Evolutionary conservation across 257 asterid species (phyloP).

Genomic region (Solanum arcanum): DNA sequence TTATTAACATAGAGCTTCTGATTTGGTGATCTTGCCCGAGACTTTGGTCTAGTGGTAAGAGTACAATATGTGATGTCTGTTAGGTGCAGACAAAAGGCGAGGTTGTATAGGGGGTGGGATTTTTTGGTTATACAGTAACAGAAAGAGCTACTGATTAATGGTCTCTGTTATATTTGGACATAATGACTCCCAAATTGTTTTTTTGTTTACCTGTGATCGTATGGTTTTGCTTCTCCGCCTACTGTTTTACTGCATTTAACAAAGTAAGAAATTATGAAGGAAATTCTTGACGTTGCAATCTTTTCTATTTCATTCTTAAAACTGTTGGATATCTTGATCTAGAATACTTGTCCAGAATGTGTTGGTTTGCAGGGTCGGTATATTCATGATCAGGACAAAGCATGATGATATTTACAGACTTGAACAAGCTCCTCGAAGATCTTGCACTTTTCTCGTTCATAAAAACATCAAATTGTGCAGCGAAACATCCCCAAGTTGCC

Average conservation of each 20-base stretch:
- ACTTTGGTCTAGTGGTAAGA: not conserved
- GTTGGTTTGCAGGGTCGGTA: not conserved
- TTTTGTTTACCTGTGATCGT: not conserved
- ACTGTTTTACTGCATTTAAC: not conserved
- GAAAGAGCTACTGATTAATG: not conserved
- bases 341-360: not conserved
- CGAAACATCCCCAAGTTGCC: not conserved
- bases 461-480: not conserved
- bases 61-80: not conserved
- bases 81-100: not conserved
- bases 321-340: not conserved
- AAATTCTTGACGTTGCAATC: not conserved
- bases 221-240: not conserved
- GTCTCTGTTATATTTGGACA: not conserved
- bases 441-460: not conserved
- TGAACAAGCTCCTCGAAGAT: not conserved
- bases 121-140: not conserved
- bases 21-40: not conserved
- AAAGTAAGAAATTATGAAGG: not conserved
- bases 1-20: not conserved
- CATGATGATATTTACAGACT: not conserved
- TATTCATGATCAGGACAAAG: not conserved
- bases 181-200: not conserved
- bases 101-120: not conserved
- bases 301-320: not conserved